phyloP scores from a whole-genome alignment of 805 yeast species.

The Candida caryicola region DNA sequence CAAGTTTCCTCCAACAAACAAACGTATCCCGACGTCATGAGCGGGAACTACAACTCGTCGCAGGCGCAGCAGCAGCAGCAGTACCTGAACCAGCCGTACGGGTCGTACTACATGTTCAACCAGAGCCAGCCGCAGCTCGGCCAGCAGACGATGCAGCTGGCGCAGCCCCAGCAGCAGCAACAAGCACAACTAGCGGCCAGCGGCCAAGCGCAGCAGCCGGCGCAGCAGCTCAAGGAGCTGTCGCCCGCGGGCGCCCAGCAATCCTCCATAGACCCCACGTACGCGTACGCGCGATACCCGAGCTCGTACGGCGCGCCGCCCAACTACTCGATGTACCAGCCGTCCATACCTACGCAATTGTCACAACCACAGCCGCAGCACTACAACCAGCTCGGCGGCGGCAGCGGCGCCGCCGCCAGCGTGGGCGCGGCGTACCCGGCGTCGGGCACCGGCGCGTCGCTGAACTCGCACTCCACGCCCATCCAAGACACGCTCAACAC shows the following conservation, averaged over 20 bases:
- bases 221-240: constrained; percentile 3
- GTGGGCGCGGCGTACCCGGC: constrained; percentile 9
- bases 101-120: constrained; percentile 11
- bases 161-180: constrained; percentile 6
- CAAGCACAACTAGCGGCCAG: constrained; percentile 7
- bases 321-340: constrained; percentile 21
- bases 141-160: constrained; percentile 10
- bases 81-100: constrained; percentile 11
- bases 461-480: constrained; percentile 10
- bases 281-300: constrained; percentile 24
- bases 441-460: constrained; percentile 4
- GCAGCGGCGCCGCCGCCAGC: constrained; percentile 10
- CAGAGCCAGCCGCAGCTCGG: constrained; percentile 9
- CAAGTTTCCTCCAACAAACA: background rate
- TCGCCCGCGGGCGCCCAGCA: constrained; percentile 8
- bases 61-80: constrained; percentile 3
- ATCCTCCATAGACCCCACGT: constrained; percentile 6
- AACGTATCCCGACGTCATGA: constrained; percentile 1
- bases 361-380: constrained; percentile 26
- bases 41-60: constrained; percentile 4
- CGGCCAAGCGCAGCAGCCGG: constrained; percentile 11
- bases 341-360: constrained; percentile 23
- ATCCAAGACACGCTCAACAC: constrained; percentile 19
- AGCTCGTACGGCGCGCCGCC: constrained; percentile 22
- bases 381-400: constrained; percentile 17